Percentiles rank a stretch among this genome's conserved stretches.
Conservation (phyloP, 2,329 filamentous ascomycete genomes). For the Calonectria crousiana region DNA sequence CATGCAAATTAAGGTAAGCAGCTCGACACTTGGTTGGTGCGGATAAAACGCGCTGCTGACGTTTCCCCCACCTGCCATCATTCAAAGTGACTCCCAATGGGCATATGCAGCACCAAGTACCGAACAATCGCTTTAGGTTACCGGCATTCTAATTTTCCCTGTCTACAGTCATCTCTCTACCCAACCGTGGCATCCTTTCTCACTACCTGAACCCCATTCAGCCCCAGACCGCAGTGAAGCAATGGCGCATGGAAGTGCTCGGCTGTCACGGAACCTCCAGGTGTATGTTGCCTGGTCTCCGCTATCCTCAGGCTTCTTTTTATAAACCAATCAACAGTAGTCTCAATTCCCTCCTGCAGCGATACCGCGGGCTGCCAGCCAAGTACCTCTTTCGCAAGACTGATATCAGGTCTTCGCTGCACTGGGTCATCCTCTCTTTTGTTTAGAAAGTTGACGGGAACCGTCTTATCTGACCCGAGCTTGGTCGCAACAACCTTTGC, state of each 20-base stretch:
- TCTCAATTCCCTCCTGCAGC: constrained; percentile 30
- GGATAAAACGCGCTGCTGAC: neutral
- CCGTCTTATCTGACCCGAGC: constrained; percentile 6
- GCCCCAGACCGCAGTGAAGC: neutral
- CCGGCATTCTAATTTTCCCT: neutral
- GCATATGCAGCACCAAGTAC: neutral
- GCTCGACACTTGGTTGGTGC: neutral
- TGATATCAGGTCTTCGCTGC: constrained; percentile 29
- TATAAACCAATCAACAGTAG: constrained; percentile 37
- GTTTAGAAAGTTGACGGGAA: constrained; percentile 22
- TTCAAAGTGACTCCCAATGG: neutral
- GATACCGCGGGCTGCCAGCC: constrained; percentile 28
- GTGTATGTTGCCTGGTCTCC: neutral
- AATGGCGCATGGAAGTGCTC: neutral
- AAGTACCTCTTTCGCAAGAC: constrained; percentile 22
- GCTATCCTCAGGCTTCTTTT: neutral
- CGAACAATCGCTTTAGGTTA: neutral
- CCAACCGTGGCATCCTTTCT: neutral
- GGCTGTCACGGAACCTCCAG: neutral
- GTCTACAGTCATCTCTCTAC: neutral
- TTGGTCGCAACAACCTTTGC: constrained; percentile 30
- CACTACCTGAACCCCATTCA: neutral
- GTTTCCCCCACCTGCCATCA: neutral
- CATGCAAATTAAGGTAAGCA: neutral
- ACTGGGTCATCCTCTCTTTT: constrained; percentile 36